Percentiles rank a stretch among this genome's conserved stretches.
Conservation (phyloP, 306 rosid genomes). For the Phaseolus lunatus region DNA sequence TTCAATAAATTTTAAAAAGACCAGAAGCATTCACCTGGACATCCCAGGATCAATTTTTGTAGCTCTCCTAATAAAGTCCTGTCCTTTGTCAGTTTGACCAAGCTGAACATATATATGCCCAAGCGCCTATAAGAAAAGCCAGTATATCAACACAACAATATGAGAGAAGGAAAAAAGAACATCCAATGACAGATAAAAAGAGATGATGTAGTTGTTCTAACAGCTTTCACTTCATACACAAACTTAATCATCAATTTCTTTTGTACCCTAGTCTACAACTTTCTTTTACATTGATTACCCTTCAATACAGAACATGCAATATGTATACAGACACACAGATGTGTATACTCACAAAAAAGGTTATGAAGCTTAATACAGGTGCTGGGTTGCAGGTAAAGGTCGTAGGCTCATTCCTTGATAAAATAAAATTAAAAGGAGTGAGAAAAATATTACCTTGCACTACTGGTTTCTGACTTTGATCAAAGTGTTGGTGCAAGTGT, state of each 20-base stretch:
- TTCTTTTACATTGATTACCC: background rate
- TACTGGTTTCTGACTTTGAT: conserved; percentile 67
- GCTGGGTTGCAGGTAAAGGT: background rate
- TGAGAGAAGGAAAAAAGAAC: conserved; percentile 9
- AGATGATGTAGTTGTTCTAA: background rate
- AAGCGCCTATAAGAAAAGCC: conserved; percentile 69
- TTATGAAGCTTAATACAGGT: background rate
- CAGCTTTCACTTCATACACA: conserved; percentile 3
- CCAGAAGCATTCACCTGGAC: conserved; percentile 70
- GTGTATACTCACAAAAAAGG: conserved; percentile 27
- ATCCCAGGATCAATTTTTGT: conserved; percentile 95
- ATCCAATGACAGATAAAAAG: conserved; percentile 33
- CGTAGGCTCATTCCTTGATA: background rate
- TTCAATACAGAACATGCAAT: conserved; percentile 15
- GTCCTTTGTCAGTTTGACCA: conserved; percentile 92
- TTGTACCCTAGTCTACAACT: conserved; percentile 22
- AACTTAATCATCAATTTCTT: conserved; percentile 15
- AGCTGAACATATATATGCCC: conserved; percentile 94
- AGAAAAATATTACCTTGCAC: conserved; percentile 69
- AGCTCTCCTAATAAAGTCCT: conserved; percentile 89
- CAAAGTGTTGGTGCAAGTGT: conserved; percentile 73
- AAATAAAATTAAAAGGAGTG: background rate
- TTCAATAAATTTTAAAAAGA: conserved; percentile 14
- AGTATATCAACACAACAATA: conserved; percentile 34
- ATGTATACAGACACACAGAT: conserved; percentile 8